Evolutionary conservation across 2,329 filamentous ascomycete genomes (phyloP).

Genomic region (Hypoxylon sp.): DNA sequence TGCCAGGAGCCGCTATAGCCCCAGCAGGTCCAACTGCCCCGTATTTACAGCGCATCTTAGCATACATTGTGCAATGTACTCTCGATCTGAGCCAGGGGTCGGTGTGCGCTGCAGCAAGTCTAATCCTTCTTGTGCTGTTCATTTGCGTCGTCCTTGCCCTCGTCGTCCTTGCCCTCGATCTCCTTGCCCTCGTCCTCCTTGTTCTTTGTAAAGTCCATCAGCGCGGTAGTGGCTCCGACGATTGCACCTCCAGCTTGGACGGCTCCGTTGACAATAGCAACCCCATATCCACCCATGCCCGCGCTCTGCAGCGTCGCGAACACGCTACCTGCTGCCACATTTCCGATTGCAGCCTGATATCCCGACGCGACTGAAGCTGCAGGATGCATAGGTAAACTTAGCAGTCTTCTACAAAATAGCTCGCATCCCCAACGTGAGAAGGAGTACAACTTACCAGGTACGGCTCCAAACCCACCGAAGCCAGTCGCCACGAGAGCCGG

Average conservation of each 20-base stretch:
- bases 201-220: background rate
- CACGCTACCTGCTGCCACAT: conserved; percentile 35
- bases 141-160: no score
- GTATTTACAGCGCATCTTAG: no score
- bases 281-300: conserved; percentile 42
- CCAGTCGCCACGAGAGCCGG: conserved; percentile 36
- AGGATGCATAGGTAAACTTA: background rate
- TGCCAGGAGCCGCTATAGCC: no score
- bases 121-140: no score
- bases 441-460: conserved; percentile 29
- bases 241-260: conserved; percentile 33
- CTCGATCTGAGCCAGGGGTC: no score
- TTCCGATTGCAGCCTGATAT: conserved; percentile 38
- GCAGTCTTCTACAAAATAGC: no score
- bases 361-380: conserved; percentile 41
- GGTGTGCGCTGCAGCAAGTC: no score
- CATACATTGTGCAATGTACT: no score
- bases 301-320: conserved; percentile 46
- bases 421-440: background rate
- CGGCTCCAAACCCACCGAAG: conserved; percentile 36
- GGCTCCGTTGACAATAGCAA: conserved; percentile 31
- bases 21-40: no score
- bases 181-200: background rate
- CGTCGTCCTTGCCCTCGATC: no score
- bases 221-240: background rate